Evolutionary conservation across 1,284 basidiomycete genomes (phyloP), one percentile per base, ranked within the genome.

Genomic region (Sanghuangporus sanghuang): DNA sequence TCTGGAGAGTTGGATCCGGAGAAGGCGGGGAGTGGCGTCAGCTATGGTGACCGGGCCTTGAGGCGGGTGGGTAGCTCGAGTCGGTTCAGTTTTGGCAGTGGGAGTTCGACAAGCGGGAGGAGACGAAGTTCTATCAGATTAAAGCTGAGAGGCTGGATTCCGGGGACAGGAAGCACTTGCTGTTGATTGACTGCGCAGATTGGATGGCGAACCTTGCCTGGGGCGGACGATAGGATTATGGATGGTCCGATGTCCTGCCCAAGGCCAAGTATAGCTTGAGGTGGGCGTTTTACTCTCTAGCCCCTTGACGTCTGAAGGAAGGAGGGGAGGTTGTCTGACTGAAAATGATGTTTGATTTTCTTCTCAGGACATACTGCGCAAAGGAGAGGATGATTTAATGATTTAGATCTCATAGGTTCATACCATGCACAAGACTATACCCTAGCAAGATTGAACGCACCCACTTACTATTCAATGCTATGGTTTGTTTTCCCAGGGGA

Each of bases 11-110:
- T 98, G 48, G 95, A 98, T 75, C 96, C 96, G 27, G 95, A 98
- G 76, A 90, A 91, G 71, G 85, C 92, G 14, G 95, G 94, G 0
- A 94, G 92, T 63, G 96, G 96, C 40, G 94, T 99, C 44, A 95
- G 92, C 70, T 99, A 98, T 72, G 97, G 96, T 11, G 96, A 98
- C 75, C 84, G 96, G 61, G 91, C 93, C 12, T 78, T 97, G 49
- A 85, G 93, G 62, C 83, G 93, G 70, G 92, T 95, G 44, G 92
- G 89, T 68, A 92, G 89, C 72, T 90, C 90, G 16, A 92, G 90
- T 72, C 85, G 88, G 59, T 76, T 92, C 66, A 92, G 89, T 71
- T 92, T 92, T 59, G 67, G 66, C 14, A 68, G 65, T 73, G 89
- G 89, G 16, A 91, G 89, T 70, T 76, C 90, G 53, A 89, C 85